A percentile compares a stretch with the other conserved stretches of the same genome.
These are phyloP conservation scores for Sporisorium graminicola DNA, from an alignment of 1,284 basidiomycete genomes.

Conservation along the genomic window DNA sequence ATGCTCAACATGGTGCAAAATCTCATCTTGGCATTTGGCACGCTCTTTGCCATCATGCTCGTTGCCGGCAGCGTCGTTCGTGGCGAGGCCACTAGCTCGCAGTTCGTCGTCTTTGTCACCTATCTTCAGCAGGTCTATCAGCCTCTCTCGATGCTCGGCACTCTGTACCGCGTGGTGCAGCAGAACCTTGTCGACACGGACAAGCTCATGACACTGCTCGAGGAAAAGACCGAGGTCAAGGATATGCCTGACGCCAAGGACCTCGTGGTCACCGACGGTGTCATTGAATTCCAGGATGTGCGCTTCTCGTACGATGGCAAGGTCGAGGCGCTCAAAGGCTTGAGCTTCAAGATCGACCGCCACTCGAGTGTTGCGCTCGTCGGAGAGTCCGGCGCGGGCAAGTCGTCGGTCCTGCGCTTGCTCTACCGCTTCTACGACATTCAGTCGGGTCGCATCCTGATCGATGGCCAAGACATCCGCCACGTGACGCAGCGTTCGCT, in stretches of 20 bases:
- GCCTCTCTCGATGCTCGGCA: conserved; percentile 61
- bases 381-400: conserved; percentile 79
- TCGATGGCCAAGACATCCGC: conserved; percentile 87
- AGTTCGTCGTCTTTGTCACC: conserved; percentile 83
- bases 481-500: conserved; percentile 84
- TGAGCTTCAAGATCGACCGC: conserved; percentile 87
- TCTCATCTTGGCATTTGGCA: conserved; percentile 62
- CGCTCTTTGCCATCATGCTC: conserved; percentile 55
- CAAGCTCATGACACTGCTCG: conserved; percentile 69
- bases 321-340: conserved; percentile 78
- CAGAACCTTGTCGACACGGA: conserved; percentile 75
- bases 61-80: conserved; percentile 55
- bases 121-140: conserved; percentile 79
- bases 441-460: conserved; percentile 70
- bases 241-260: conserved; percentile 82
- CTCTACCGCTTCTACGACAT: conserved; percentile 92
- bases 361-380: conserved; percentile 67
- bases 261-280: conserved; percentile 78
- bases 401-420: conserved; percentile 83
- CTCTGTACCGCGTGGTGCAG: conserved; percentile 69
- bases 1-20: conserved; percentile 67
- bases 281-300: conserved; percentile 80
- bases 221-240: conserved; percentile 77
- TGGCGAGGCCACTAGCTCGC: conserved; percentile 69
- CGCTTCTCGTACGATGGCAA: conserved; percentile 78